Base-by-base conservation (phyloP, 108 stramenopile genomes). In the Licmophora abbreviata region DNA sequence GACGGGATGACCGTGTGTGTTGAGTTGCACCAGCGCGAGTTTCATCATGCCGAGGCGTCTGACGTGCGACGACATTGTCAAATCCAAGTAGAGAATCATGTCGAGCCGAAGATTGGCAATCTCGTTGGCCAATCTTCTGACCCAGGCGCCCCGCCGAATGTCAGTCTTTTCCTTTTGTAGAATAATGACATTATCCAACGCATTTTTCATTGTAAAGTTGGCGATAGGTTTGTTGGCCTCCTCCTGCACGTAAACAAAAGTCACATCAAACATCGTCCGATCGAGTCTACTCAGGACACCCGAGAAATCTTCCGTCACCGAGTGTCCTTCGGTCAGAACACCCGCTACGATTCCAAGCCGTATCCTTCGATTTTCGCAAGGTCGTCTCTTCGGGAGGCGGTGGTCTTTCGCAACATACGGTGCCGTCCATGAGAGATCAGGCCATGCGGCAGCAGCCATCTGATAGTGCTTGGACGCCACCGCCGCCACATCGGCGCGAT, bases 1-100 rank as follows among this genome's bases (percentile, higher is more conserved):
- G 22, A 69, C 29, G 18, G 68, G 68, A 59, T 69, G 68, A 6
- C 68, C 68, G 23, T 63, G 61, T 17, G 41, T 51, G 18, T 44
- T 63, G 23, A 44, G 30, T 37, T 69, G 68, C 6, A 69, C 68
- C n/a, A 57, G 61, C 10, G 68, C 68, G 12, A 69, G 50, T 29
- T 48, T 48, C 20, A 23, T 43, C 61, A 58, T 63, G 8, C 34
- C 68, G 9, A 69, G 11, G 8, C 68, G 56, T 25, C 42, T 51
- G 2, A 27, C 41, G 24, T 35, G 27, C 11, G 68, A 22, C 2
- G 34, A 30, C 68, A 69, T 69, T 21, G 68, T 63, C 43, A 69
- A 33, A 41, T 69, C 68, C 12, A 47, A 33, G 29, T 63, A 63
- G 26, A 69, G 52, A 14, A 69, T 41, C 17, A 69, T 59, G 44